Percentiles rank a stretch among this genome's conserved stretches.
Evolutionary conservation across 1,284 basidiomycete species (phyloP).

Genomic region (Sporisorium exsertum): DNA sequence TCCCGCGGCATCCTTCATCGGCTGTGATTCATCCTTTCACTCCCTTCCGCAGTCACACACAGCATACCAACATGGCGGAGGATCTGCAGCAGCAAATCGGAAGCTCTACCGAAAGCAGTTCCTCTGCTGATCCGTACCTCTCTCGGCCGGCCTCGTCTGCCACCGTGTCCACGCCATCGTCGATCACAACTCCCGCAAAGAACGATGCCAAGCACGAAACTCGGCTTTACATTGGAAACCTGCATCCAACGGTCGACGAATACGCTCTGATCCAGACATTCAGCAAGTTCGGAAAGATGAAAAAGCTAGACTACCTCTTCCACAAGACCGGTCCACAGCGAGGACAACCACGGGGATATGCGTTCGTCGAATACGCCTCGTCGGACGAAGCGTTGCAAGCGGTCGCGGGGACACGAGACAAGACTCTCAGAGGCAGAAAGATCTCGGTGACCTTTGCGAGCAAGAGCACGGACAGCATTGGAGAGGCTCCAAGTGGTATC

Average conservation of each 20-base stretch:
- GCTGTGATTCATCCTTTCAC: background rate
- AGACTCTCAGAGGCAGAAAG: slow-evolving; percentile 84
- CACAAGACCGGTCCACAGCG: slow-evolving; percentile 89
- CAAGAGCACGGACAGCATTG: slow-evolving; percentile 70
- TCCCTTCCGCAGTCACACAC: background rate
- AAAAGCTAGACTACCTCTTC: slow-evolving; percentile 92
- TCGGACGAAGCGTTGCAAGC: slow-evolving; percentile 81
- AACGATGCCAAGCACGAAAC: slow-evolving; percentile 34
- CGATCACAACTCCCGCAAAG: background rate
- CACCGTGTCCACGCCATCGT: background rate
- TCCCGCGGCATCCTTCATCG: slow-evolving; percentile 13
- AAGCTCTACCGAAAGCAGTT: background rate
- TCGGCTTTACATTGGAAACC: slow-evolving; percentile 89
- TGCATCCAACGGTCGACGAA: slow-evolving; percentile 89
- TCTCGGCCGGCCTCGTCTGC: slow-evolving; percentile 18
- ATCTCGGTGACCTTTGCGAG: slow-evolving; percentile 89
- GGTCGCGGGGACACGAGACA: slow-evolving; percentile 80
- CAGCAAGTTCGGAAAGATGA: slow-evolving; percentile 88
- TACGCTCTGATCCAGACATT: slow-evolving; percentile 85
- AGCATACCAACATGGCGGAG: background rate
- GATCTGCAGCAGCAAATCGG: background rate
- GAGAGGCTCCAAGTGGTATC: slow-evolving; percentile 3
- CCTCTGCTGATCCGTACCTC: slow-evolving; percentile 16
- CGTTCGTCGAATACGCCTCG: slow-evolving; percentile 83
- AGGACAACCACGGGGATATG: slow-evolving; percentile 94